Conservation (phyloP, 2,329 filamentous ascomycete species). For the Calonectria leucothoes region DNA sequence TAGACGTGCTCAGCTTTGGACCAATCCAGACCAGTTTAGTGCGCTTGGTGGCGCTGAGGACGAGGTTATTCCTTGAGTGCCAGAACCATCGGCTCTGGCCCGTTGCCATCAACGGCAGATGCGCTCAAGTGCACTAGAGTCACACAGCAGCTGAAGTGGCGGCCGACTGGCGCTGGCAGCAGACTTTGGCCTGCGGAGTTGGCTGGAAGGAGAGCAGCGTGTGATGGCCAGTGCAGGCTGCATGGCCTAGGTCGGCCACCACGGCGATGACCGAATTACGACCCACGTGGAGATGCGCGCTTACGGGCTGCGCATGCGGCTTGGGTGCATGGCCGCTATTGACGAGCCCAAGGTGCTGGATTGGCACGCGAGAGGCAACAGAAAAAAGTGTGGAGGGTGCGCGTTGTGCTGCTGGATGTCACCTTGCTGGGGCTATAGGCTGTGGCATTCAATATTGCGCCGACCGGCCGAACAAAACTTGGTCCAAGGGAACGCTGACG, state of each 20-base stretch:
- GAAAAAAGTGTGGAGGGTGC: constrained; percentile 21
- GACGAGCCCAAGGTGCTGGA: constrained; percentile 17
- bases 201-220: constrained; percentile 2
- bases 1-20: constrained; percentile 29
- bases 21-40: constrained; percentile 30
- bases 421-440: constrained; percentile 25
- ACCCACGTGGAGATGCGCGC: constrained; percentile 42
- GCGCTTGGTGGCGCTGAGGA: constrained; percentile 10
- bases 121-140: background rate
- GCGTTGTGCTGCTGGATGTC: constrained; percentile 21
- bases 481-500: constrained; percentile 31
- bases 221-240: constrained; percentile 3
- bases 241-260: constrained; percentile 16
- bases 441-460: constrained; percentile 9
- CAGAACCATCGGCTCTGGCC: background rate
- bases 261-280: constrained; percentile 40
- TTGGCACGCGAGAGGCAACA: constrained; percentile 25
- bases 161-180: background rate
- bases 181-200: background rate
- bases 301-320: constrained; percentile 34
- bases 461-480: constrained; percentile 3
- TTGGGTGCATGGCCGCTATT: constrained; percentile 11
- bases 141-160: background rate
- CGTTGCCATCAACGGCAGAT: background rate
- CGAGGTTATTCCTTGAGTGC: constrained; percentile 18